Conservation (phyloP, 352 stramenopile genomes). For the Pythium rishiriense region DNA sequence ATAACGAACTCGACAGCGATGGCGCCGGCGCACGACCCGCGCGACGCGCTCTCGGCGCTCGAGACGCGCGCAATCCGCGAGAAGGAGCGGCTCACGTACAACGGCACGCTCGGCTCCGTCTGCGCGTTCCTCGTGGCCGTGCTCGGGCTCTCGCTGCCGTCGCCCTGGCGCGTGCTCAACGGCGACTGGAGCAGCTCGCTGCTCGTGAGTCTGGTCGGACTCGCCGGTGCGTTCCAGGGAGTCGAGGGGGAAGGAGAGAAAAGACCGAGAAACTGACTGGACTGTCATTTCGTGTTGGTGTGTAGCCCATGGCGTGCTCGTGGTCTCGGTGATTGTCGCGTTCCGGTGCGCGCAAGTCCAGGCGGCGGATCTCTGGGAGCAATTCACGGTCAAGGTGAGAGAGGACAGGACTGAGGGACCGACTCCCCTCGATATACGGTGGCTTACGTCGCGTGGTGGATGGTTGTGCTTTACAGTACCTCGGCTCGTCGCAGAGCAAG, state of each 20-base stretch:
- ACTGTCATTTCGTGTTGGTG: constrained; percentile 1
- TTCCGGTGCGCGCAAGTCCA: constrained; percentile 71
- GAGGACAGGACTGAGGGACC: too few relatives aligned
- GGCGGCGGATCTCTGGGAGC: constrained; percentile 52
- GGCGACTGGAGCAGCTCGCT: constrained; percentile 62
- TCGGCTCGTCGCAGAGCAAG: constrained; percentile 8
- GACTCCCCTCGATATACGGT: too few relatives aligned
- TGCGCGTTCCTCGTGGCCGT: constrained; percentile 38
- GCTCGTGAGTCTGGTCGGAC: constrained; percentile 53
- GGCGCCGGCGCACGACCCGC: constrained; percentile 17
- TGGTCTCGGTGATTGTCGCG: constrained; percentile 54
- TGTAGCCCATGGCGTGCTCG: constrained; percentile 52
- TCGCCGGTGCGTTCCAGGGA: constrained; percentile 36
- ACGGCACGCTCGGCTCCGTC: constrained; percentile 46
- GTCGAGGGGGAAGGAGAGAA: neutral
- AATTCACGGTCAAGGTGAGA: constrained; percentile 57
- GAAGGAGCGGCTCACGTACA: constrained; percentile 65
- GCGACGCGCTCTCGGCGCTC: constrained; percentile 50
- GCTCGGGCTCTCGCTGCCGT: constrained; percentile 57
- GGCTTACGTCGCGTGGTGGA: too few relatives aligned
- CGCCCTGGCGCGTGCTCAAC: constrained; percentile 70
- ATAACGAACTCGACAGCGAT: constrained; percentile 9
- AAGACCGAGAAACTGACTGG: neutral
- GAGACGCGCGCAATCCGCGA: constrained; percentile 68
- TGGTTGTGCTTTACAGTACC: constrained; percentile 9